phyloP scores from a whole-genome alignment of 2,329 filamentous ascomycete species.

The Penicillium brevicompactum region DNA sequence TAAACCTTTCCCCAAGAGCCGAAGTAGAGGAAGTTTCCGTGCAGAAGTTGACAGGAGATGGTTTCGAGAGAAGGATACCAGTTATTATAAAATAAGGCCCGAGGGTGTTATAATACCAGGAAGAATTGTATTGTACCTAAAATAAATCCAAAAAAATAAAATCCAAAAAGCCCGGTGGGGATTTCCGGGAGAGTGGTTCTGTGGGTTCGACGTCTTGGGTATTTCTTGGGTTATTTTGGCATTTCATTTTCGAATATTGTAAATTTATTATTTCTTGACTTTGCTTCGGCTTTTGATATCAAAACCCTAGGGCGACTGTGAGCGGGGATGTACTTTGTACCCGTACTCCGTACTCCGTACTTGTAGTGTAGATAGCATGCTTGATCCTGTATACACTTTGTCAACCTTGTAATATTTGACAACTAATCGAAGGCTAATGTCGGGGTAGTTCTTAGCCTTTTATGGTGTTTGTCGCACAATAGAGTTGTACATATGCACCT shows the following conservation, averaged over 20 bases:
- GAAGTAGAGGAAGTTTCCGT: neutral
- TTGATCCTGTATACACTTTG: too few species aligned
- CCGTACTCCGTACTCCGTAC: too few species aligned
- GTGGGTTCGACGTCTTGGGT: constrained; percentile 1
- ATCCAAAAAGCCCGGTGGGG: constrained; percentile 2
- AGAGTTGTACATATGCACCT: neutral
- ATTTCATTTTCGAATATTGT: too few species aligned
- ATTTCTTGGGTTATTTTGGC: neutral
- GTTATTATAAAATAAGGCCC: constrained; percentile 2
- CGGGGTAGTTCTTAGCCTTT: neutral
- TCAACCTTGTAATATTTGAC: too few species aligned
- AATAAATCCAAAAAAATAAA: neutral
- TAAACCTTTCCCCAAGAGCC: neutral
- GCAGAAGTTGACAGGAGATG: constrained; percentile 7
- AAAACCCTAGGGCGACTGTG: too few species aligned
- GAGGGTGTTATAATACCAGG: neutral
- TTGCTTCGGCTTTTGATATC: too few species aligned
- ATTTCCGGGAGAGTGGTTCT: constrained; percentile 4
- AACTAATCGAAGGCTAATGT: neutral
- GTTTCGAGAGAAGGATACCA: neutral
- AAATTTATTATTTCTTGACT: too few species aligned
- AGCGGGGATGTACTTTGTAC: too few species aligned
- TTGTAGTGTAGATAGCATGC: too few species aligned
- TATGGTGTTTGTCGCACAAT: neutral
- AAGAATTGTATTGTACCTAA: neutral